Base-by-base conservation (phyloP, 192 early-diverging fungal species). In the Jimgerdemannia lactiflua region DNA sequence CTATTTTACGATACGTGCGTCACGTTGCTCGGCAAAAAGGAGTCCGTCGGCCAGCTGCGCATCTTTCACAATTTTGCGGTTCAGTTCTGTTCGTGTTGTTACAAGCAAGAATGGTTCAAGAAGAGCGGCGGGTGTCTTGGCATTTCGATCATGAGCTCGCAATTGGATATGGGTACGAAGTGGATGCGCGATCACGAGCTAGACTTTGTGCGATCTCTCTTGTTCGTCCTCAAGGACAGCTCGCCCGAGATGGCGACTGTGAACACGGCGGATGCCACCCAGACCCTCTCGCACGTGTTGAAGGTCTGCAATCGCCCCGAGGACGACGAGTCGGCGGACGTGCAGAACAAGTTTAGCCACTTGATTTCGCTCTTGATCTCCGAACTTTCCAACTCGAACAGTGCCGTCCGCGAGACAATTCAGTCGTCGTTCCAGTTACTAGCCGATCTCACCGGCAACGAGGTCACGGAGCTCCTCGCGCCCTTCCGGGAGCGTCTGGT, bases 141-240 rank as follows among this genome's bases (percentile, higher is more conserved):
- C 0, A 96, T 99, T 63, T 89, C 91, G 0, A 86, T 97, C 65
- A 87, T 96, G 67, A 91, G 89, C 64, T 89, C 92, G 0, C 86
- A 95, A 74, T 87, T 99, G 42, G 89, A 93, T 39, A 85, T 99
- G 80, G 94, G 96, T 4, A 87, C 88, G 18, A 84, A 89, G 42
- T 99, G 98, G 98, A 91, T 98, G 86, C 79, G 95, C n/a, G 93
- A 94, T 42, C 95, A 96, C 78, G 92, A 98, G 71, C 80, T 99
- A 8, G 98, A 99, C 74, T 96, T 98, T 77, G 93, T 95, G 76
- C 94, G 95, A 74, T 92, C 95, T 2, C 79, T 99, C 18, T 79
- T 99, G 4, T 99, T 95, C 74, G 93, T 99, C 19, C 89, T 99
- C 10, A 99, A 99, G 83, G 97, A 98, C 78, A 84, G 89, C 54